phyloP scores from a whole-genome alignment of 139 green algal species.

The Edaphochlamys debaryana region DNA sequence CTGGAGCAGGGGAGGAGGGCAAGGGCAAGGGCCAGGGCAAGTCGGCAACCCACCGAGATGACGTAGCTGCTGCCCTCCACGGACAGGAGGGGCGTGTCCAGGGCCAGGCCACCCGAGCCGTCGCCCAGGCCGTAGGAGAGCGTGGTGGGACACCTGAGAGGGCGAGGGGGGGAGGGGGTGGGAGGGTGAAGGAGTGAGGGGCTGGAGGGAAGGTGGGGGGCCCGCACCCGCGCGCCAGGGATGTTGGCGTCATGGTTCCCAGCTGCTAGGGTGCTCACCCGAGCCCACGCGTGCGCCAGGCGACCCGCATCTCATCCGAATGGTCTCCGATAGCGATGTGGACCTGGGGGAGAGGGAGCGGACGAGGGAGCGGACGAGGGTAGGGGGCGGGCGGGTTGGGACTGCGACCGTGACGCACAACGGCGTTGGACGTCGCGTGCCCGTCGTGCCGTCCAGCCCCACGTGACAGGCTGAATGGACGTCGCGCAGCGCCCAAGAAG shows the following conservation, averaged over 20 bases:
- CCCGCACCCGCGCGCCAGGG: too few species aligned
- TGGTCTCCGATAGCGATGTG: slow-evolving; percentile 32
- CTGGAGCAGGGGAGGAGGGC: too few species aligned
- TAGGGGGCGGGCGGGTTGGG: too few species aligned
- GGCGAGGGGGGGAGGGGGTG: neutral
- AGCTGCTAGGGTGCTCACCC: neutral
- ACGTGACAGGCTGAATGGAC: too few species aligned
- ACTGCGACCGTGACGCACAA: too few species aligned
- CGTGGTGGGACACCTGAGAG: slow-evolving; percentile 22
- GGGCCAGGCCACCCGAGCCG: neutral
- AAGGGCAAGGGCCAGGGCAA: neutral
- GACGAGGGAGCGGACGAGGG: too few species aligned
- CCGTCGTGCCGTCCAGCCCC: too few species aligned
- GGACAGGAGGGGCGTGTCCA: neutral
- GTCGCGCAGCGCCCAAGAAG: too few species aligned
- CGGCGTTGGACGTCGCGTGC: too few species aligned
- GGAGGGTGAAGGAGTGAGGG: neutral
- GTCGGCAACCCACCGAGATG: slow-evolving; percentile 16
- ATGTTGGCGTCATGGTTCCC: too few species aligned
- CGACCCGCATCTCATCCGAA: neutral
- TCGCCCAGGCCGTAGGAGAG: slow-evolving; percentile 27
- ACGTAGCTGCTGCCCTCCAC: slow-evolving; percentile 27
- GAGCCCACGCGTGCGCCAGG: slow-evolving; percentile 20
- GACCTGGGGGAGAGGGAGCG: too few species aligned
- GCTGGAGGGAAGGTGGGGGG: too few species aligned